Conservation (phyloP, 2,329 filamentous ascomycete genomes). For the Exophiala aquamarina region DNA sequence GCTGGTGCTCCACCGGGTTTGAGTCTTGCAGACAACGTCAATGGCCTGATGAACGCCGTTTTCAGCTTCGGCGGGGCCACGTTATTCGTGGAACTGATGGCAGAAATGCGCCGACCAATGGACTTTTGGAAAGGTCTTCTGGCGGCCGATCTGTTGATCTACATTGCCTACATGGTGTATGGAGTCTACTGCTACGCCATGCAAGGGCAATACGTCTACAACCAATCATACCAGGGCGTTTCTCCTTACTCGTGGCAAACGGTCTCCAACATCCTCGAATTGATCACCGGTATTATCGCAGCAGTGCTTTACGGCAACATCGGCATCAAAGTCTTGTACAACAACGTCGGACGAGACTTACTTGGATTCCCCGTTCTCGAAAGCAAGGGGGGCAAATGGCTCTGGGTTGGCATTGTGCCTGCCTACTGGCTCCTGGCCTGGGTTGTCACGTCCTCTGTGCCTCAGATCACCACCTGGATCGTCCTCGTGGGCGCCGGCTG, state of each 20-base stretch:
- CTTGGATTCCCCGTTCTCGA: constrained; percentile 19
- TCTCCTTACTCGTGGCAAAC: constrained; percentile 41
- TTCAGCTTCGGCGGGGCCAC: constrained; percentile 61
- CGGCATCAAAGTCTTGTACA: constrained; percentile 35
- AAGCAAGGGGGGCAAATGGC: constrained; percentile 18
- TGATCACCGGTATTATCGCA: constrained; percentile 40
- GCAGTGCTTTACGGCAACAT: constrained; percentile 44
- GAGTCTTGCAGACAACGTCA: constrained; percentile 48
- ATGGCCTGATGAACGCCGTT: constrained; percentile 56
- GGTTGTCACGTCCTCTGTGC: constrained; percentile 45
- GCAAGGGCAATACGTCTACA: constrained; percentile 49
- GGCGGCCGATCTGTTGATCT: constrained; percentile 50
- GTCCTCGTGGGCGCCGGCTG: constrained; percentile 44
- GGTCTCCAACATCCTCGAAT: constrained; percentile 41
- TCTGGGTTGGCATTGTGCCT: constrained; percentile 34
- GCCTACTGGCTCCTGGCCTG: constrained; percentile 48
- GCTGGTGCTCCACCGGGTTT: constrained; percentile 29
- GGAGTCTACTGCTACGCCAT: constrained; percentile 49
- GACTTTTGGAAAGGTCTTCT: constrained; percentile 52
- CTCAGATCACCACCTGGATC: constrained; percentile 41
- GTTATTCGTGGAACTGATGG: constrained; percentile 59
- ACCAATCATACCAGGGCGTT: constrained; percentile 43
- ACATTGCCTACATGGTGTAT: constrained; percentile 48
- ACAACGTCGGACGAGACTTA: constrained; percentile 20
- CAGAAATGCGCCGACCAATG: constrained; percentile 51